Evolutionary conservation across 2,329 filamentous ascomycete species (phyloP).

Genomic region (Colletotrichum brevisporum): DNA sequence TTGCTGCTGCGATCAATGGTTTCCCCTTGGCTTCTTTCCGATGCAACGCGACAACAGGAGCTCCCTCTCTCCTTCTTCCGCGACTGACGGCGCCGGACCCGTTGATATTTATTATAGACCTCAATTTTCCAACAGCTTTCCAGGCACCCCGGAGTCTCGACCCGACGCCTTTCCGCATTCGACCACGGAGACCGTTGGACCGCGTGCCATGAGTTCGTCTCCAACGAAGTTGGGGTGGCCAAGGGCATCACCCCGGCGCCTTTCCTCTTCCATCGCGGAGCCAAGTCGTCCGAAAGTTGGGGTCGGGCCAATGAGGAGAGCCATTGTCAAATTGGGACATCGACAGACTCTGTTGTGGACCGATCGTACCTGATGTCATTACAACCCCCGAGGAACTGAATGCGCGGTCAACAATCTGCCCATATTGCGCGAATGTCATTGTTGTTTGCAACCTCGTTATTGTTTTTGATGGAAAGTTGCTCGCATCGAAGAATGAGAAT

Average conservation of each 20-base stretch:
- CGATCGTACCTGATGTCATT: conserved; percentile 30
- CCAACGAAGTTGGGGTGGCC: conserved; percentile 28
- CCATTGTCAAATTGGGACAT: not conserved
- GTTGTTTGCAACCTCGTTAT: not conserved
- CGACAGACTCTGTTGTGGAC: not conserved
- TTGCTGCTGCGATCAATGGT: not conserved
- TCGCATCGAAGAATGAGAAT: too few relatives aligned
- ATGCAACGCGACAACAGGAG: not conserved
- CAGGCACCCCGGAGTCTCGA: not conserved
- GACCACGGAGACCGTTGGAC: conserved; percentile 35
- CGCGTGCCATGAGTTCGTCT: conserved; percentile 23
- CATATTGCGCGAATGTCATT: not conserved
- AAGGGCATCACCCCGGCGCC: conserved; percentile 1
- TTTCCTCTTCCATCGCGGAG: conserved; percentile 28
- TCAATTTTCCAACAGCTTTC: not conserved
- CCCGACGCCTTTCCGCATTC: conserved; percentile 15
- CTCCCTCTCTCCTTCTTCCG: not conserved
- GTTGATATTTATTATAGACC: conserved; percentile 26
- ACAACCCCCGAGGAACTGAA: not conserved
- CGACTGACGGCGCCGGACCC: not conserved
- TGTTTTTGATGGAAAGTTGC: too few relatives aligned
- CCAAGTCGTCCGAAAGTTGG: conserved; percentile 21
- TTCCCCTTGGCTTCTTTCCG: not conserved
- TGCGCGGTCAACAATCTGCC: not conserved
- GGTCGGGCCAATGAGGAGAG: conserved; percentile 22